Evolutionary conservation across 805 yeast genomes (phyloP).

Genomic region (Candida caryicola): DNA sequence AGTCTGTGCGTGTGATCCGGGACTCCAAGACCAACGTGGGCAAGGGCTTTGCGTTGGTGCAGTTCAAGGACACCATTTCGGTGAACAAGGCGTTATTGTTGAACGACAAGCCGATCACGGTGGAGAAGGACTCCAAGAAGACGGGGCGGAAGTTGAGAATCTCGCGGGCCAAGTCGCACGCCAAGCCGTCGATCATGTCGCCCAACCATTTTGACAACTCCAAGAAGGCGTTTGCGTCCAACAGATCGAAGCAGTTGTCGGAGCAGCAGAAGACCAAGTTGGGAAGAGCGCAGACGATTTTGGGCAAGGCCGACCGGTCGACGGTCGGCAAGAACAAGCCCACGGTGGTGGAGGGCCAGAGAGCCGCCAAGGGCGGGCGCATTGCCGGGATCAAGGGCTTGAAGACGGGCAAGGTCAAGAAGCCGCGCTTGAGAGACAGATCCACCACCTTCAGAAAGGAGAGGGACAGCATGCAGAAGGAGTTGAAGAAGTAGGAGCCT

Average conservation of each 20-base stretch:
- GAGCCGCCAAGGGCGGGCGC: conserved; percentile 68
- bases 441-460: conserved; percentile 49
- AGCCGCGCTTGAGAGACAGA: conserved; percentile 58
- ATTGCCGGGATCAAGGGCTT: conserved; percentile 62
- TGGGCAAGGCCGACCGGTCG: conserved; percentile 79
- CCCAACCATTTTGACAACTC: conserved; percentile 42
- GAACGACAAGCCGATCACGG: conserved; percentile 58
- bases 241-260: conserved; percentile 37
- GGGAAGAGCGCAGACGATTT: conserved; percentile 73
- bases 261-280: conserved; percentile 71
- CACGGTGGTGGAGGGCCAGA: conserved; percentile 63
- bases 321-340: conserved; percentile 50
- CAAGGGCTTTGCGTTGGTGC: conserved; percentile 96
- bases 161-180: conserved; percentile 48
- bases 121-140: conserved; percentile 20
- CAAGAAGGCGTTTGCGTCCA: conserved; percentile 22
- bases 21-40: conserved; percentile 94
- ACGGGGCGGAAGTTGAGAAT: conserved; percentile 69
- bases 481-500: conserved; percentile 7
- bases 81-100: conserved; percentile 80
- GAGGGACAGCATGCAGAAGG: conserved; percentile 22
- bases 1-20: conserved; percentile 85
- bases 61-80: conserved; percentile 67
- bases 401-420: conserved; percentile 42
- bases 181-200: conserved; percentile 42